phyloP scores from a whole-genome alignment of 2,329 filamentous ascomycete genomes.

The Ilyonectria robusta region DNA sequence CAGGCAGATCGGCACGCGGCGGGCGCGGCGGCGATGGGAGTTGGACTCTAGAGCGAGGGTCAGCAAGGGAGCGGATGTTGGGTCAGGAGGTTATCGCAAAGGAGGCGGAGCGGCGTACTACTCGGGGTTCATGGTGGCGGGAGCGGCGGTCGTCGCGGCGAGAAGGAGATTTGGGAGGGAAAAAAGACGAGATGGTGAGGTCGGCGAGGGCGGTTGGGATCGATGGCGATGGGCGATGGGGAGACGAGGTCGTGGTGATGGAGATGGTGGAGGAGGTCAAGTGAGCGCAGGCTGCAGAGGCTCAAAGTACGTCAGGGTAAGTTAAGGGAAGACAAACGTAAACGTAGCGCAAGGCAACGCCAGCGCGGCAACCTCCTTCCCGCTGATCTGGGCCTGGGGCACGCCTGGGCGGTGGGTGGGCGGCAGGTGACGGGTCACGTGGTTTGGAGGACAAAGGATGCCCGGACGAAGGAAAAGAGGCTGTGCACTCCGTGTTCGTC shows the following conservation, averaged over 20 bases:
- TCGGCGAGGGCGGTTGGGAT: slow-evolving; percentile 19
- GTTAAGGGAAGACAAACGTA: slow-evolving; percentile 53
- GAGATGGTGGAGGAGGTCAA: slow-evolving; percentile 49
- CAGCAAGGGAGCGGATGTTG: slow-evolving; percentile 39
- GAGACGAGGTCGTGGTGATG: slow-evolving; percentile 29
- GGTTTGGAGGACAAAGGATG: slow-evolving; percentile 17
- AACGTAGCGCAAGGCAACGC: slow-evolving; percentile 50
- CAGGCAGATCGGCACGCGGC: slow-evolving; percentile 11
- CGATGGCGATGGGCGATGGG: slow-evolving; percentile 37
- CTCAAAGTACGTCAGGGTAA: slow-evolving; percentile 55
- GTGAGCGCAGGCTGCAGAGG: slow-evolving; percentile 49
- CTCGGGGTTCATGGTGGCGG: slow-evolving; percentile 89
- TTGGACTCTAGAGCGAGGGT: slow-evolving; percentile 47
- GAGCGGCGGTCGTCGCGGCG: slow-evolving; percentile 33
- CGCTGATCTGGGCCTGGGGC: slow-evolving; percentile 19
- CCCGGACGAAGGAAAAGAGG: not conserved
- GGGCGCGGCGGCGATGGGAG: slow-evolving; percentile 25
- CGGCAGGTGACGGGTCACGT: slow-evolving; percentile 50
- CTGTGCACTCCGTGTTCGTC: slow-evolving; percentile 20
- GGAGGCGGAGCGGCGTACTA: slow-evolving; percentile 74
- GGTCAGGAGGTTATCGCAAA: slow-evolving; percentile 51
- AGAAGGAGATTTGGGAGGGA: slow-evolving; percentile 30
- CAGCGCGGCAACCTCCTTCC: slow-evolving; percentile 36
- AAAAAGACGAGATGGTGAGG: slow-evolving; percentile 16
- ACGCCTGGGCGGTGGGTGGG: slow-evolving; percentile 38